A percentile compares a stretch with the other conserved stretches of the same genome.
Conservation (phyloP, 805 yeast species). For the Yarrowia bubula region DNA sequence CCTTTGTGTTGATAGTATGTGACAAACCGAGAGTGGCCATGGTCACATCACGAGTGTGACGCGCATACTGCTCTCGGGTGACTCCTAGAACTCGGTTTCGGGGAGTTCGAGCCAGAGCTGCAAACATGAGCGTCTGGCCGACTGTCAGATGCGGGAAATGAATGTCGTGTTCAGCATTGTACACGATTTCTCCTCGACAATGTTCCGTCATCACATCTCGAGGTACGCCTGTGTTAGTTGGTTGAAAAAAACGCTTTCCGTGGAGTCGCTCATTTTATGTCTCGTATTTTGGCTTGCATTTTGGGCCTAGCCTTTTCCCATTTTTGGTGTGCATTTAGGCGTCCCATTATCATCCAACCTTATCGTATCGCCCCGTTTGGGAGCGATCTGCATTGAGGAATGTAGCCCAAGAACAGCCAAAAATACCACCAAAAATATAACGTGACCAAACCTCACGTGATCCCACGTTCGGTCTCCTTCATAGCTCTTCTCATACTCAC, state of each 20-base stretch:
- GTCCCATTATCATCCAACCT: too few relatives aligned
- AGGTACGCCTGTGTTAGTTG: constrained; percentile 37
- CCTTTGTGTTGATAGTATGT: constrained; percentile 61
- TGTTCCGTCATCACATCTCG: constrained; percentile 51
- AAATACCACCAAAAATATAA: not conserved
- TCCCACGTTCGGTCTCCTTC: not conserved
- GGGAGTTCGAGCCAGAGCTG: constrained; percentile 62
- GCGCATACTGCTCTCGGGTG: constrained; percentile 54
- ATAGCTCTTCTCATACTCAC: constrained; percentile 37
- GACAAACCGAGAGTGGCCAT: constrained; percentile 51
- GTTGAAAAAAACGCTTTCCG: too few relatives aligned
- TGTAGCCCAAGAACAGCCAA: not conserved
- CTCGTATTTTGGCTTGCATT: too few relatives aligned
- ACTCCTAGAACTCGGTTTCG: constrained; percentile 59
- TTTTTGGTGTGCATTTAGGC: too few relatives aligned
- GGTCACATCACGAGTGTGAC: constrained; percentile 52
- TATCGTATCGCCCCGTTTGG: constrained; percentile 51
- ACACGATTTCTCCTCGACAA: constrained; percentile 67
- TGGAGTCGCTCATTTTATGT: too few relatives aligned
- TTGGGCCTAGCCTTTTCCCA: too few relatives aligned
- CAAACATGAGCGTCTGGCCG: constrained; percentile 61
- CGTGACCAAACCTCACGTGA: not conserved
- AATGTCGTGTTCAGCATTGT: constrained; percentile 64
- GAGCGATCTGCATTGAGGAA: constrained; percentile 36
- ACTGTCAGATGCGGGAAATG: constrained; percentile 71